Percentiles rank a stretch among this genome's conserved stretches.
phyloP scores from a whole-genome alignment of 306 rosid genomes.

The Quercus wislizeni region DNA sequence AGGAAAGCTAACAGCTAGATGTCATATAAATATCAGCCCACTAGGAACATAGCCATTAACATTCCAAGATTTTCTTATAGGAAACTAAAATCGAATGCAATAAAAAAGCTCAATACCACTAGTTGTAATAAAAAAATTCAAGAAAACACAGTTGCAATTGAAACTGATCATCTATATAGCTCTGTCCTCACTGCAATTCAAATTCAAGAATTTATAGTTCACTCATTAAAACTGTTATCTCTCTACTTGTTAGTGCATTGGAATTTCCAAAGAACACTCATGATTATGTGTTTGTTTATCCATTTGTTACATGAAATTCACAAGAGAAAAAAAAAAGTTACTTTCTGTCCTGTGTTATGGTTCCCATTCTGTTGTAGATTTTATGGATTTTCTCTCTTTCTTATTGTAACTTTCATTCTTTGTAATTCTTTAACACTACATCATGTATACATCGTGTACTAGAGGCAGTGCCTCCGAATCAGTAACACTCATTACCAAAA shows the following conservation, averaged over 20 bases:
- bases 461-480: too few relatives aligned
- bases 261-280: not conserved
- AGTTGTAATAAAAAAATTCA: not conserved
- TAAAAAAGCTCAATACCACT: not conserved
- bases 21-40: not conserved
- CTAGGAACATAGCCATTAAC: not conserved
- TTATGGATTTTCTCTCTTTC: too few relatives aligned
- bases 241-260: not conserved
- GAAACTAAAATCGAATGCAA: not conserved
- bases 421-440: too few relatives aligned
- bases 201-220: not conserved
- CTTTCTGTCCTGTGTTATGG: not conserved
- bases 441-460: too few relatives aligned
- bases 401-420: too few relatives aligned
- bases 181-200: not conserved
- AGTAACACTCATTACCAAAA: too few relatives aligned
- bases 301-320: not conserved
- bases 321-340: not conserved
- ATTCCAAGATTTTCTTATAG: not conserved
- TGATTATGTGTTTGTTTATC: not conserved
- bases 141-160: not conserved
- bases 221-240: not conserved
- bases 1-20: constrained; percentile 4
- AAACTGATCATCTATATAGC: not conserved
- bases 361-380: too few relatives aligned